Base-by-base conservation (phyloP, 2,329 filamentous ascomycete genomes). In the Claviceps lovelessii region DNA sequence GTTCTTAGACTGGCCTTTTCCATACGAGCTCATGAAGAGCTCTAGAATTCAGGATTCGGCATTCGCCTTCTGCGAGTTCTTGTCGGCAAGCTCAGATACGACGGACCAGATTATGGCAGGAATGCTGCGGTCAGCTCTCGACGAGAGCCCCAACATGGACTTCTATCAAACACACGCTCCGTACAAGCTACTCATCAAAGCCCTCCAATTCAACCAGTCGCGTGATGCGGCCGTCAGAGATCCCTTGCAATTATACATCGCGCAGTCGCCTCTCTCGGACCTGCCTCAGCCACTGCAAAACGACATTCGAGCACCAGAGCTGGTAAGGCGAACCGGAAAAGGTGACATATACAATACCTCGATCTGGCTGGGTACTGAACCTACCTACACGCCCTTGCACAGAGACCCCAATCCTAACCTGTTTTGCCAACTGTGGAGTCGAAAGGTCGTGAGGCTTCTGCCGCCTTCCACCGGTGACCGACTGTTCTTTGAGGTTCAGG, bases 331-430 rank as follows among this genome's bases (percentile, higher is more conserved):
- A 7, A 77, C 80, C 1, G 87, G 87, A 0, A 85, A 79, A 60
- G 89, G 88, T 3, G 90, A 96, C 66, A 70, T 96, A n/a, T 96
- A 97, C 66, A 80, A 78, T 61, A 84, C 86, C 0, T 94, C 87
- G 61, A 73, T 97, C 47, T 98, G 91, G 91, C 77, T 97, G 13
- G 93, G 93, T 0, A 74, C 85, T 15, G 82, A 89, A 44, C 89
- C 89, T 0, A 96, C 90, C 0, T 90, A 89, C 61, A 96, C 93
- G 0, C 90, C 93, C 4, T 73, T 95, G 3, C 93, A 98, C 68
- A 81, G 86, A 54, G 93, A 98, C 63, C 93, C 93, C 0, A 97
- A 97, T 63, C 89, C 89, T 0, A 98, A 98, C 65, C 63, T 96
- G 0, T 95, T 97, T 66, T 81, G 88, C 49, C 93, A 98, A 68